Base-by-base conservation (phyloP, 805 yeast species). In the Wickerhamomyces alni region DNA sequence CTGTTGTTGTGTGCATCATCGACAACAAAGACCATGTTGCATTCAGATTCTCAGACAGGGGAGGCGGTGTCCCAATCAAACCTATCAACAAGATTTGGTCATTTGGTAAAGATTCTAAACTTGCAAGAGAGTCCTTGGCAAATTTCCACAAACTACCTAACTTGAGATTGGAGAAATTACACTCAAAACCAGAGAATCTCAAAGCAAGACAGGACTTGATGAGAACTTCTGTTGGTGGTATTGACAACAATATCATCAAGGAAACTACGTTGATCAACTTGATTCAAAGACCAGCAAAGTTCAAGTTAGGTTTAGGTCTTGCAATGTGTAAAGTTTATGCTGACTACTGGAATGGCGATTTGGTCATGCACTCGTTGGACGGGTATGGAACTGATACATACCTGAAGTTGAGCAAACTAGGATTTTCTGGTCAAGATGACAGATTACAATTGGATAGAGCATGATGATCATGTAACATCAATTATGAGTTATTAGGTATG, bases 291-390 rank as follows among this genome's bases (percentile, higher is more conserved):
- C 84, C 93, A 2, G 79, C 84, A 21, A 74, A 83, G 43, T 74
- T 74, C 51, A 84, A 83, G 38, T 63, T 91, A 22, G 97, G 97
- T 0, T 72, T 91, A 43, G 96, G 97, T 1, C 66, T 91, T 44
- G 96, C 98, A 0, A 80, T 91, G 83, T 84, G 96, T 53, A 81
- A 86, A 50, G 87, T 89, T 0, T 91, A 91, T 56, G 87, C 95
- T 0, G 97, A 91, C 51, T 91, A 91, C 61, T 91, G 98, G 98
- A 93, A 89, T 51, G 98, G 98, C 7, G 85, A 82, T 37, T 61
- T 91, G 37, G 81, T 80, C 43, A 75, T 91, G 72, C 81, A 81
- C 50, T 82, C 94, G 0, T 65, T 91, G 37, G 91, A 87, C 43
- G 97, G 96, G 2, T 87, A 82, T 51, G 99, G 99, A 3, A 79